Conservation (phyloP, 805 yeast species). For the Dipodascopsis tothii region DNA sequence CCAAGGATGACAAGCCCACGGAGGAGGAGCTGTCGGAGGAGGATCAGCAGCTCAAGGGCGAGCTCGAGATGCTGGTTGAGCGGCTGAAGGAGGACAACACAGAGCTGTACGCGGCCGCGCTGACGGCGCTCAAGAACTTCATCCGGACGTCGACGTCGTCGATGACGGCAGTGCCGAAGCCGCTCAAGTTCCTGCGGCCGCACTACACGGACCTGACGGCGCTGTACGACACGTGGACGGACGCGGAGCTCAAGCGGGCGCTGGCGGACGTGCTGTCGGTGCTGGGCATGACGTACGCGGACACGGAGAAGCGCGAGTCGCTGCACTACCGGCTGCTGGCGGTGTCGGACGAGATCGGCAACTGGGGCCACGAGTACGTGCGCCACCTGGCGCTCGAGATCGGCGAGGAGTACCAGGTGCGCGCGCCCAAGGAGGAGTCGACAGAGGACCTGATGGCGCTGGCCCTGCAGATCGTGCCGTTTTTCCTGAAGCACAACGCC, state of each 20-base stretch:
- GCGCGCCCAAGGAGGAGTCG: constrained; percentile 25
- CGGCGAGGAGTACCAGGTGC: constrained; percentile 62
- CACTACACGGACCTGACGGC: constrained; percentile 63
- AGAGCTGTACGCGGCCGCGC: constrained; percentile 50
- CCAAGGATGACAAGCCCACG: constrained; percentile 12
- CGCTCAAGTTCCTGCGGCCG: constrained; percentile 89
- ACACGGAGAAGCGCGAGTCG: constrained; percentile 69
- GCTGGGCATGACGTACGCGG: constrained; percentile 88
- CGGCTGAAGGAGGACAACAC: constrained; percentile 44
- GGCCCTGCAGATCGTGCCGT: constrained; percentile 74
- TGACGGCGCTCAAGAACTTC: constrained; percentile 61
- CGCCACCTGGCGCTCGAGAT: constrained; percentile 93
- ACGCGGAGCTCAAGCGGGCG: constrained; percentile 36
- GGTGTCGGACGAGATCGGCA: constrained; percentile 50
- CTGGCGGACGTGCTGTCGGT: constrained; percentile 89
- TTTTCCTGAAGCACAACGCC: constrained; percentile 87
- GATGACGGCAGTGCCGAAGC: constrained; percentile 99
- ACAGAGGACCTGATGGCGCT: constrained; percentile 48
- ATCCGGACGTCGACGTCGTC: constrained; percentile 92
- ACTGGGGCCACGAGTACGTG: constrained; percentile 97
- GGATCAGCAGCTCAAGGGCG: constrained; percentile 78
- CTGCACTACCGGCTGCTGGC: constrained; percentile 69
- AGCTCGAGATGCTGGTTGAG: constrained; percentile 80
- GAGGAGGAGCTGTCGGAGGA: constrained; percentile 63
- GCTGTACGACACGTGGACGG: constrained; percentile 62